These are phyloP conservation scores for Pseudohalonectria lignicola DNA, from an alignment of 2,329 filamentous ascomycete species.

Conservation along the genomic window DNA sequence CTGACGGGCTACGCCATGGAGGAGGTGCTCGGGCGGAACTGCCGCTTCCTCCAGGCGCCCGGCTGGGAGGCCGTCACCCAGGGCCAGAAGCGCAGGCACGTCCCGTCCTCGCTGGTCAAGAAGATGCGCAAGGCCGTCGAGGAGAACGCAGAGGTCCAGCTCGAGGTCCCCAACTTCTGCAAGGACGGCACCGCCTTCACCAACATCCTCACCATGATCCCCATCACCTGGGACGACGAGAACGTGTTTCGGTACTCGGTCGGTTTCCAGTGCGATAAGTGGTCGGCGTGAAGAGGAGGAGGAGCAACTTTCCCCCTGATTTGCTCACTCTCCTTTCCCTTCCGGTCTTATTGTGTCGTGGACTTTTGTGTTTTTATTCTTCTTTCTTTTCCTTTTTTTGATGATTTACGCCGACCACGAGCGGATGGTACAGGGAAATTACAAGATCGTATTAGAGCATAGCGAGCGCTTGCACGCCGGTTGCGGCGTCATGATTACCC, in stretches of 20 bases:
- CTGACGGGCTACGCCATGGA: conserved; percentile 67
- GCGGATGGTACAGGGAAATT: too few species aligned
- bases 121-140: conserved; percentile 38
- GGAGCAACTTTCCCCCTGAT: not conserved
- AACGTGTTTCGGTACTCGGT: conserved; percentile 59
- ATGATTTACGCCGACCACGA: not conserved
- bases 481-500: too few species aligned
- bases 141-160: conserved; percentile 32
- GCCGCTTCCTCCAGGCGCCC: conserved; percentile 73
- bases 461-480: too few species aligned
- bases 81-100: conserved; percentile 50
- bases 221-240: conserved; percentile 55
- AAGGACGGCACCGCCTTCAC: conserved; percentile 71
- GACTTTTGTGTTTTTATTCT: not conserved
- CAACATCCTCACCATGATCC: conserved; percentile 79
- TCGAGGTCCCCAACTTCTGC: conserved; percentile 64
- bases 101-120: conserved; percentile 52
- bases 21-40: conserved; percentile 72
- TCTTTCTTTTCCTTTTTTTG: not conserved
- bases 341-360: too few species aligned
- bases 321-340: too few species aligned
- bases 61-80: conserved; percentile 36
- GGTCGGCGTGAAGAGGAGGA: too few species aligned
- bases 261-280: conserved; percentile 60
- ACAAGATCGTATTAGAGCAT: too few species aligned